phyloP scores from a whole-genome alignment of 768 basidiomycete species.

The Lanmaoa pseudosensibilis region DNA sequence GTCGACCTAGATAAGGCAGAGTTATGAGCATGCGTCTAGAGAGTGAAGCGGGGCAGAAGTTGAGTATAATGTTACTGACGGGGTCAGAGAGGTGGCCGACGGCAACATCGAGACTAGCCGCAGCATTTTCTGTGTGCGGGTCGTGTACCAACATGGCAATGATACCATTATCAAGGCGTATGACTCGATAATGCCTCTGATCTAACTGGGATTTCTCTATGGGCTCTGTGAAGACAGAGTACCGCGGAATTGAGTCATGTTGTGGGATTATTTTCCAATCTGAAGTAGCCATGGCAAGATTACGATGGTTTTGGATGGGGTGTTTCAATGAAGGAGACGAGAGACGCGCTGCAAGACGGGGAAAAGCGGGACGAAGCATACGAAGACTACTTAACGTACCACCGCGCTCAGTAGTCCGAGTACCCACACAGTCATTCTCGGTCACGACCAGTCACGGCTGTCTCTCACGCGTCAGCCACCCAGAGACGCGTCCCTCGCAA shows the following conservation, averaged over 20 bases:
- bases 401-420: neutral
- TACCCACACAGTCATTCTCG: slow-evolving; percentile 26
- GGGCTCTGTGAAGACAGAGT: slow-evolving; percentile 54
- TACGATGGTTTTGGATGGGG: slow-evolving; percentile 1
- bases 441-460: too few relatives aligned
- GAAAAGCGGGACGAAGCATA: slow-evolving; percentile 14
- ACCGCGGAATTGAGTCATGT: slow-evolving; percentile 38
- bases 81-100: slow-evolving; percentile 95
- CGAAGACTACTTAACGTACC: neutral
- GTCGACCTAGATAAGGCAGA: slow-evolving; percentile 53
- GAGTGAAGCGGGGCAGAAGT: neutral
- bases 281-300: slow-evolving; percentile 23
- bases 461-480: too few relatives aligned
- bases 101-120: slow-evolving; percentile 90
- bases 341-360: slow-evolving; percentile 7
- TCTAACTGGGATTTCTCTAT: slow-evolving; percentile 77
- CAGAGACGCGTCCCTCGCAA: slow-evolving; percentile 22
- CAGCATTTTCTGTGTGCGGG: slow-evolving; percentile 85
- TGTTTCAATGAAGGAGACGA: neutral
- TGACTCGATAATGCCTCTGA: slow-evolving; percentile 76
- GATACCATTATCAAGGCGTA: slow-evolving; percentile 87
- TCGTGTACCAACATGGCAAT: slow-evolving; percentile 85
- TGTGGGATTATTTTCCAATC: slow-evolving; percentile 24
- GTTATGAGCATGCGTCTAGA: neutral
- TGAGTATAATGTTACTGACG: slow-evolving; percentile 44